Base-by-base conservation (phyloP, 163 green algal genomes). In the Scenedesmus sp. region DNA sequence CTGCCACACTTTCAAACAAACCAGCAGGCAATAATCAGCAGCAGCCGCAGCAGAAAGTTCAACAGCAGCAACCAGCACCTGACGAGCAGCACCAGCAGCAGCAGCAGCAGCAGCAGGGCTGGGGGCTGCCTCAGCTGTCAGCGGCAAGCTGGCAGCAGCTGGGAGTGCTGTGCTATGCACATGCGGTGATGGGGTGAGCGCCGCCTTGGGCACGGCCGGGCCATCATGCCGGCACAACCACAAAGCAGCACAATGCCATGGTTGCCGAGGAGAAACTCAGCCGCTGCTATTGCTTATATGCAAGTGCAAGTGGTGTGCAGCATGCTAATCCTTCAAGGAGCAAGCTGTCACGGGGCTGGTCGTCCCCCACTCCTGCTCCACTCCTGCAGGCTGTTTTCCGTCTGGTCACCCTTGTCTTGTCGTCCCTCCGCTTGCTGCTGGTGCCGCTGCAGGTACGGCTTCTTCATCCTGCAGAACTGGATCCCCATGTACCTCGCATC, bases 391-490 rank as follows among this genome's bases (percentile, higher is more conserved):
- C 59, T 72, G 59, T 72, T 12, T 10, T 22, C 22, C 59, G 13
- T 35, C 24, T 72, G 24, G 33, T 40, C 30, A 18, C 30, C 30
- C 30, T 76, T 40, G 65, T 3, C 65, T 24, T 76, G 30, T 15
- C 15, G 40, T 49, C 72, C 35, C 33, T 33, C 3, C 16, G 51
- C 15, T 37, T 61, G 24, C 82, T 76, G 82, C 82, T 78, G 82
- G 33, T 87, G 33, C 42, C 26, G 79, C 79, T 59, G 40, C 24
- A 51, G 84, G 20, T 89, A 81, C 30, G 40, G 61, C 53, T 97
- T 97, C 80, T 97, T 97, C 87, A 91, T 96, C 24, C 92, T 98
- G 30, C 94, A 87, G 85, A 94, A 92, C 76, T 98, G 95, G 95
- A 94, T 97, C 18, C 96, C 96, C n/a, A 92, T 94, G 26, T 96